A percentile compares a stretch with the other conserved stretches of the same genome.
These are phyloP conservation scores for Cenchrus purpureus DNA, from an alignment of 176 grass and related monocot genomes.

Conservation along the genomic window DNA sequence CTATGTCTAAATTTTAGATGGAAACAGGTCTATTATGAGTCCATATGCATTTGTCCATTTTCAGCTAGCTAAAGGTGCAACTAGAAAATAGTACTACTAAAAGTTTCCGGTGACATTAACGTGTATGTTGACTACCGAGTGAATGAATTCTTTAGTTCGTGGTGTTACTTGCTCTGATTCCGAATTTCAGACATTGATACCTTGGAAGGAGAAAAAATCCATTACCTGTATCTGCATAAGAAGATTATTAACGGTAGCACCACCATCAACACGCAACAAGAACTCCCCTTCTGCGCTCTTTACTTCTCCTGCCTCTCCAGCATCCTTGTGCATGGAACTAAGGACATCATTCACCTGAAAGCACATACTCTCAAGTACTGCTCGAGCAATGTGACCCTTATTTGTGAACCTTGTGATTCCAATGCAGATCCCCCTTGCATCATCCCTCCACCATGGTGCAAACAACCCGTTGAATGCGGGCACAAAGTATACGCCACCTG, in stretches of 20 bases:
- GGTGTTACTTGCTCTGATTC: neutral
- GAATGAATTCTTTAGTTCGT: neutral
- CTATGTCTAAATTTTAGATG: neutral
- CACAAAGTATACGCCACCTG: slow-evolving; percentile 85
- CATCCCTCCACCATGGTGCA: slow-evolving; percentile 96
- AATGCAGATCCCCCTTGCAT: slow-evolving; percentile 72
- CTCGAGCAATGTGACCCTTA: slow-evolving; percentile 74
- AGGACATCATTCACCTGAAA: slow-evolving; percentile 98
- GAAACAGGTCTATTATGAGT: neutral
- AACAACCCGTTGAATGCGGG: slow-evolving; percentile 92
- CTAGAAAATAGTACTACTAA: neutral
- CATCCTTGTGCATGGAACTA: slow-evolving; percentile 91
- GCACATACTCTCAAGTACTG: slow-evolving; percentile 90
- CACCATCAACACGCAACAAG: slow-evolving; percentile 84
- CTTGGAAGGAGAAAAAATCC: neutral
- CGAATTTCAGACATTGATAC: neutral
- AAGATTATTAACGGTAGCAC: slow-evolving; percentile 85
- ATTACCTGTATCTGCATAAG: slow-evolving; percentile 96
- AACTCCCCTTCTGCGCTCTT: slow-evolving; percentile 65
- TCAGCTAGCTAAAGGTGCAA: neutral
- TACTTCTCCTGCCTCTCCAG: slow-evolving; percentile 58
- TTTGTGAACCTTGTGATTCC: slow-evolving; percentile 96
- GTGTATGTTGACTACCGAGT: neutral
- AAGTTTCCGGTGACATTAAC: neutral
- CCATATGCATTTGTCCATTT: neutral